Evolutionary conservation across 768 basidiomycete genomes (phyloP).

Genomic region (Xerocomellus amylosporus): DNA sequence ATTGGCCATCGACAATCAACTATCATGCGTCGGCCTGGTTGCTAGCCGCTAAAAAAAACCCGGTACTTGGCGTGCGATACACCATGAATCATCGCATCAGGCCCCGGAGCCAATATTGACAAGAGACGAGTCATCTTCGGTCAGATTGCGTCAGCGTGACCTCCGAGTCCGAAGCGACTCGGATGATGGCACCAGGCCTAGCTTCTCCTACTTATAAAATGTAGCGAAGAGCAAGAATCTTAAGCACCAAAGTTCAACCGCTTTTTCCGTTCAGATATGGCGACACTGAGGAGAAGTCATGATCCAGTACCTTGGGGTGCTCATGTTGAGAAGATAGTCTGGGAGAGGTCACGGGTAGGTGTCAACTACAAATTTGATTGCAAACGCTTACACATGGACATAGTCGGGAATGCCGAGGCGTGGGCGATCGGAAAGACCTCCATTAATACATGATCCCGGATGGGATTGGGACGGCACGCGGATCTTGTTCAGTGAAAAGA

Average conservation of each 20-base stretch:
- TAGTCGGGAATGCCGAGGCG: slow-evolving; percentile 17
- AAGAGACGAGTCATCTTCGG: slow-evolving; percentile 13
- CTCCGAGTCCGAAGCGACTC: neutral
- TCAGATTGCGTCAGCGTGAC: slow-evolving; percentile 9
- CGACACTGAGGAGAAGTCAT: slow-evolving; percentile 19
- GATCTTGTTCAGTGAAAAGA: slow-evolving; percentile 3
- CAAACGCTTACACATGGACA: neutral
- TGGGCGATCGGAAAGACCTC: slow-evolving; percentile 9
- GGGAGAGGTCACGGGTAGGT: slow-evolving; percentile 16
- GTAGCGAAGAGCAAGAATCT: neutral
- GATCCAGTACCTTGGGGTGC: slow-evolving; percentile 7
- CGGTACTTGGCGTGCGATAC: too few relatives aligned
- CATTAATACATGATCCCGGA: slow-evolving; percentile 14
- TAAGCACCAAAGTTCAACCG: neutral
- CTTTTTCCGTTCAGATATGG: slow-evolving; percentile 5
- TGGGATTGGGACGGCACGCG: slow-evolving; percentile 27
- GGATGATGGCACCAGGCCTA: neutral
- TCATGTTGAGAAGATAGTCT: slow-evolving; percentile 1
- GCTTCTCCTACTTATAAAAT: slow-evolving; percentile 13
- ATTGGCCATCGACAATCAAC: too few relatives aligned
- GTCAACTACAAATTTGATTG: neutral
- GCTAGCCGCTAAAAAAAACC: too few relatives aligned
- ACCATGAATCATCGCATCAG: neutral
- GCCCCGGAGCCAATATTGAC: neutral
- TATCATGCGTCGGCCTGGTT: too few relatives aligned